These are phyloP conservation scores for Coleophoma cylindrospora DNA, from an alignment of 2,329 filamentous ascomycete species.

Conservation along the genomic window DNA sequence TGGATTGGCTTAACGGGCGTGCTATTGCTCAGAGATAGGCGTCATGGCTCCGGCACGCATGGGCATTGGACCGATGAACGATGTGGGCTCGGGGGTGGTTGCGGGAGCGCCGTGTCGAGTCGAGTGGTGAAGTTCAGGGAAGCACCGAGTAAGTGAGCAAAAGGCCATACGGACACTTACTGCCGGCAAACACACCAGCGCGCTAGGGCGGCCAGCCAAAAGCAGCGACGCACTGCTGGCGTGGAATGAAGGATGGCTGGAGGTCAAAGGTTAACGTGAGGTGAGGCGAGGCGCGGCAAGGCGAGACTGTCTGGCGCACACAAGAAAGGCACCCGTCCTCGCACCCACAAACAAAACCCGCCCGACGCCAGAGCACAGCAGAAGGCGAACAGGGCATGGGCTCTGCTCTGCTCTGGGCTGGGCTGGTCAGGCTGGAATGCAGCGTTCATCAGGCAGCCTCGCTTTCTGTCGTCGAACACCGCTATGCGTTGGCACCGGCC, in stretches of 20 bases:
- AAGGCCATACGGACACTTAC: not conserved
- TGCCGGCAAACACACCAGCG: constrained; percentile 30
- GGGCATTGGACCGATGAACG: constrained; percentile 14
- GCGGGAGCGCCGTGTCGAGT: constrained; percentile 4
- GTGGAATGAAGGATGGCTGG: not conserved
- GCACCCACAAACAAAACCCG: too few species aligned
- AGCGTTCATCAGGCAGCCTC: not conserved
- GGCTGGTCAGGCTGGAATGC: not conserved
- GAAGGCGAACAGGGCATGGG: too few species aligned
- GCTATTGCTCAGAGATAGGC: constrained; percentile 28
- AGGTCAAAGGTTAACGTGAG: not conserved
- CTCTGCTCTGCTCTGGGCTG: too few species aligned
- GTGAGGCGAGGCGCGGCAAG: not conserved
- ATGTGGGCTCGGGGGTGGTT: constrained; percentile 10
- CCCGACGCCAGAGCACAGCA: too few species aligned
- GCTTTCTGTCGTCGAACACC: not conserved
- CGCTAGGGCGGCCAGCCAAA: constrained; percentile 19
- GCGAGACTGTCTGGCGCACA: too few species aligned
- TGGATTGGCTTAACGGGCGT: constrained; percentile 23
- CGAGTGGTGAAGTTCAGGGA: constrained; percentile 6
- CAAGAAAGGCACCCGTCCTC: too few species aligned
- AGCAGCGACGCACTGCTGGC: constrained; percentile 9
- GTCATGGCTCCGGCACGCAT: constrained; percentile 18
- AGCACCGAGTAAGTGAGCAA: not conserved
- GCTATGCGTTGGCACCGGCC: not conserved